These are phyloP conservation scores for Epicoccum nigrum DNA, from an alignment of 2,329 filamentous ascomycete genomes.

Conservation along the genomic window DNA sequence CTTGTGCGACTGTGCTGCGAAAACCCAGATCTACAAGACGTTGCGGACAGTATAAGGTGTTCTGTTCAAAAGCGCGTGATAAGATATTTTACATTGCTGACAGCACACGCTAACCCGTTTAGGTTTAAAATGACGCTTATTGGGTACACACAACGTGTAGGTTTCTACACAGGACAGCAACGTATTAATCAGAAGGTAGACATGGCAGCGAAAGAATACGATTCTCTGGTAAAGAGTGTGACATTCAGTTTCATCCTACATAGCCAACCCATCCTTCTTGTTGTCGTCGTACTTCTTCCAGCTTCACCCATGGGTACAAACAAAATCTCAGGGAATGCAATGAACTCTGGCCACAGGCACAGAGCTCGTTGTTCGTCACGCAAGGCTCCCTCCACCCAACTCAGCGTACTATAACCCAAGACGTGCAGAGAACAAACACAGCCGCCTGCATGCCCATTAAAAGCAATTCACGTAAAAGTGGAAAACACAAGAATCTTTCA, in stretches of 20 bases:
- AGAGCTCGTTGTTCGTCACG: slow-evolving; percentile 39
- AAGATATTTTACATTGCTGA: slow-evolving; percentile 25
- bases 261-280: slow-evolving; percentile 11
- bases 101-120: slow-evolving; percentile 24
- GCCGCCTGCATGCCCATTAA: slow-evolving; percentile 43
- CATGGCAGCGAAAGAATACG: slow-evolving; percentile 23
- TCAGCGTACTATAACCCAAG: slow-evolving; percentile 25
- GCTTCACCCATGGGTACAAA: slow-evolving; percentile 17
- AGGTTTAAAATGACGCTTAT: slow-evolving; percentile 21
- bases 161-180: background rate
- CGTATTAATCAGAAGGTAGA: background rate
- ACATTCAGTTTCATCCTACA: slow-evolving; percentile 47
- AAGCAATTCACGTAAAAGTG: slow-evolving; percentile 39
- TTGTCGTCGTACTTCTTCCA: slow-evolving; percentile 12
- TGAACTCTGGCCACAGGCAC: slow-evolving; percentile 45
- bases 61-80: slow-evolving; percentile 22
- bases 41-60: slow-evolving; percentile 15
- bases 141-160: slow-evolving; percentile 12
- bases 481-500: slow-evolving; percentile 36
- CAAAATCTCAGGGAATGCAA: slow-evolving; percentile 43
- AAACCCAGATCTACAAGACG: slow-evolving; percentile 10
- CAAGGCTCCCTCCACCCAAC: slow-evolving; percentile 19
- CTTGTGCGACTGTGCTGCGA: background rate
- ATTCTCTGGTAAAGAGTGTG: slow-evolving; percentile 31
- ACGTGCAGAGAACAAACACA: slow-evolving; percentile 25